phyloP scores from a whole-genome alignment of 163 green algal genomes.

The Scenedesmus sp. region DNA sequence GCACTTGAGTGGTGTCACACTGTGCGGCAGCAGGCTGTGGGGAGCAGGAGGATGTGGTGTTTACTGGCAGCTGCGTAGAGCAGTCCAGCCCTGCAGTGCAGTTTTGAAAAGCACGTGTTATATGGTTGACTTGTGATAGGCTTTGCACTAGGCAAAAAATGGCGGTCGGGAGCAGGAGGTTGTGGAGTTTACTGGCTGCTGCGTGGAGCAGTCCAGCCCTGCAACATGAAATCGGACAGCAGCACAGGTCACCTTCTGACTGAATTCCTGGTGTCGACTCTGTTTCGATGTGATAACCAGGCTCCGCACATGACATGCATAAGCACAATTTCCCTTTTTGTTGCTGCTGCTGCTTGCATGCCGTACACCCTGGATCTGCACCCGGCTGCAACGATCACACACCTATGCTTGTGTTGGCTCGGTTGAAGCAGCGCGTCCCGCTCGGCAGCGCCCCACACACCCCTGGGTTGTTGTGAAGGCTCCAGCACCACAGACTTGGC shows the following conservation, averaged over 20 bases:
- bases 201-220: slow-evolving; percentile 11
- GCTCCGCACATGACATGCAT: no score
- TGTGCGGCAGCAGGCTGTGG: not conserved
- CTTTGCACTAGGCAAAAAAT: no score
- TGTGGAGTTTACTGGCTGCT: not conserved
- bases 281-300: no score
- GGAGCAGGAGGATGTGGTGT: not conserved
- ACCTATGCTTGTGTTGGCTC: slow-evolving; percentile 5
- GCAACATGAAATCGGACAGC: not conserved
- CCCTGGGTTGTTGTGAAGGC: not conserved
- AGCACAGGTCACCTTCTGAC: no score
- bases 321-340: not conserved
- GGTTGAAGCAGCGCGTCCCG: slow-evolving; percentile 12
- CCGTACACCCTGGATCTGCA: not conserved
- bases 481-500: slow-evolving; percentile 7
- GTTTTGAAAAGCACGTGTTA: no score
- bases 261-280: not conserved
- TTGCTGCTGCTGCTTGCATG: not conserved
- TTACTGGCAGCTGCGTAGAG: not conserved
- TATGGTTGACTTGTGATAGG: not conserved
- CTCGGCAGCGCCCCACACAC: not conserved
- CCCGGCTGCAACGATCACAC: not conserved
- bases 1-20: not conserved
- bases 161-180: no score
- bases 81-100: slow-evolving; percentile 13